Evolutionary conservation across 108 stramenopile species (phyloP).

Genomic region (Cyclotella baltica): DNA sequence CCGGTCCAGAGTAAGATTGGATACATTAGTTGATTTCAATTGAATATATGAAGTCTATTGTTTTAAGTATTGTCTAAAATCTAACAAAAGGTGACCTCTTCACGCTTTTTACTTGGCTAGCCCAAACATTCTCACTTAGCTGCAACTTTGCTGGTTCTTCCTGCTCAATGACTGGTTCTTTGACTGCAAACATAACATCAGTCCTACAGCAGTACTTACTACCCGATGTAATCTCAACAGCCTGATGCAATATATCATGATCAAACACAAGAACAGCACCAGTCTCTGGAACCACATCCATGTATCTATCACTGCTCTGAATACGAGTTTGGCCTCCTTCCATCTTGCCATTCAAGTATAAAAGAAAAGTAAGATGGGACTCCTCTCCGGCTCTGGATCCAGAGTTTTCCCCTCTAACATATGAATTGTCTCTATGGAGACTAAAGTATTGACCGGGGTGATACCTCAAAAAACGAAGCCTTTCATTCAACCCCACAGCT

Average conservation of each 20-base stretch:
- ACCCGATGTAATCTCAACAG: slow-evolving; percentile 31
- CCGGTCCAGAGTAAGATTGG: no score
- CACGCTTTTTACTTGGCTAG: not conserved
- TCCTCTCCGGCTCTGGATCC: slow-evolving; percentile 42
- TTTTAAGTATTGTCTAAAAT: no score
- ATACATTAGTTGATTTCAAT: no score
- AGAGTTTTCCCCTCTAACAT: slow-evolving; percentile 16
- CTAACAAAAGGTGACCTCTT: no score
- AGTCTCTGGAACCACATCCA: slow-evolving; percentile 38
- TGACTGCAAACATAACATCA: slow-evolving; percentile 47
- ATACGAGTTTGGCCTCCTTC: slow-evolving; percentile 53
- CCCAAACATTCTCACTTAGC: not conserved
- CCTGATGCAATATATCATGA: slow-evolving; percentile 51
- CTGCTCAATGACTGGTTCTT: not conserved
- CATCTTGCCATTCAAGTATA: slow-evolving; percentile 54
- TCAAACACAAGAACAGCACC: slow-evolving; percentile 49
- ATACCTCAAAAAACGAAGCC: slow-evolving; percentile 46
- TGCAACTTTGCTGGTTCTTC: not conserved
- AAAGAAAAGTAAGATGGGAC: slow-evolving; percentile 37
- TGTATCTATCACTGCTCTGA: slow-evolving; percentile 22
- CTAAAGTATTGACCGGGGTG: slow-evolving; percentile 45
- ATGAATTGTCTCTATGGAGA: slow-evolving; percentile 44
- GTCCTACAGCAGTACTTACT: slow-evolving; percentile 50
- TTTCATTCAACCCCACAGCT: slow-evolving; percentile 53
- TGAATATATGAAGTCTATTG: no score